Conservation (phyloP, 257 asterid species). For the Rubia yunnanensis region DNA sequence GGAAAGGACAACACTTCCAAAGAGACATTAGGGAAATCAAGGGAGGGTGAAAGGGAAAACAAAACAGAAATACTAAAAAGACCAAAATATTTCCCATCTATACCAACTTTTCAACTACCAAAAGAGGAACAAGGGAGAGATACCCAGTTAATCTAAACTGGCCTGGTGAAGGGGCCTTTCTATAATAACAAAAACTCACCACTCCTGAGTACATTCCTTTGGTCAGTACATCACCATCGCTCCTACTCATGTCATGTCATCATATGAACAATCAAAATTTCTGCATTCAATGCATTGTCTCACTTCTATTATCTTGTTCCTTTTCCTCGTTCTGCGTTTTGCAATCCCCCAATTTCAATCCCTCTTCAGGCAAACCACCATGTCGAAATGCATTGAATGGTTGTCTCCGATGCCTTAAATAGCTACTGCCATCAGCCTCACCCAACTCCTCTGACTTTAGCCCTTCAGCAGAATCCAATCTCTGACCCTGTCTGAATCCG, state of each 20-base stretch:
- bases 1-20: neutral
- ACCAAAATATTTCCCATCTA: constrained; percentile 2
- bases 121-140: neutral
- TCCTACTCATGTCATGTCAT: constrained; percentile 17
- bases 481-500: constrained; percentile 30
- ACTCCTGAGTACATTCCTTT: constrained; percentile 26
- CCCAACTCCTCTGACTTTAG: neutral
- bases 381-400: neutral
- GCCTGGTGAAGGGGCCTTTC: constrained; percentile 4
- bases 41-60: neutral
- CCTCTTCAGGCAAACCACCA: neutral
- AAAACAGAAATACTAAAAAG: neutral
- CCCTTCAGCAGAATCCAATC: constrained; percentile 28
- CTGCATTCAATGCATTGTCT: constrained; percentile 22
- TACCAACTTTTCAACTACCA: constrained; percentile 1
- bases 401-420: neutral
- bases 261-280: constrained; percentile 19
- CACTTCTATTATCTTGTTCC: constrained; percentile 35
- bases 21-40: neutral
- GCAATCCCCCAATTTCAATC: neutral
- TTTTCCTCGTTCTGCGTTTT: constrained; percentile 25
- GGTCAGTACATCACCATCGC: constrained; percentile 22
- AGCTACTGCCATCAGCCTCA: neutral
- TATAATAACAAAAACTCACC: neutral
- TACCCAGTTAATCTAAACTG: constrained; percentile 4